phyloP scores from a whole-genome alignment of 768 basidiomycete genomes.

The Mycena amicta region DNA sequence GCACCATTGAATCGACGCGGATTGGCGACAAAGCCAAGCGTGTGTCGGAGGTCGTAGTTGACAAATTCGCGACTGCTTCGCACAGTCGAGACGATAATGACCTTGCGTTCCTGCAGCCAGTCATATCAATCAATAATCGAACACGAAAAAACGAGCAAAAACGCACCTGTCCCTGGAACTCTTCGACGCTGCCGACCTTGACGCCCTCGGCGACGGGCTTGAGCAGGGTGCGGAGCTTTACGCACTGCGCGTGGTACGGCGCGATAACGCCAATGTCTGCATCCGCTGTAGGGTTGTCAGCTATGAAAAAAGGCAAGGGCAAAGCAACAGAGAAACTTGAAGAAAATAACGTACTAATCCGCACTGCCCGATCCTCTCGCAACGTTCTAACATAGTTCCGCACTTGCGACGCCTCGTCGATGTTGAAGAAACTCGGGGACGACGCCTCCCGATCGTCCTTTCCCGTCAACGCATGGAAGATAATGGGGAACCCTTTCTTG shows the following conservation, averaged over 20 bases:
- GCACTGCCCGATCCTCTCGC: conserved; percentile 29
- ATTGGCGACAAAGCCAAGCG: conserved; percentile 61
- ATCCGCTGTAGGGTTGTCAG: conserved; percentile 36
- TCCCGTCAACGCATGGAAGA: conserved; percentile 63
- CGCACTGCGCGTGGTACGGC: conserved; percentile 64
- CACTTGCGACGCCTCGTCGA: conserved; percentile 58
- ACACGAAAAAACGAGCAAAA: neutral
- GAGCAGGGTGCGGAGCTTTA: conserved; percentile 47
- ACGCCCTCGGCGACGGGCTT: conserved; percentile 39
- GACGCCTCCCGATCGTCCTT: conserved; percentile 67
- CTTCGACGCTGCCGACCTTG: conserved; percentile 68
- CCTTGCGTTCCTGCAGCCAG: conserved; percentile 59
- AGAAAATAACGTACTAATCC: conserved; percentile 50
- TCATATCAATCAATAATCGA: neutral
- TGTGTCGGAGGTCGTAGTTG: conserved; percentile 55
- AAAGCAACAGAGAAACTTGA: no score
- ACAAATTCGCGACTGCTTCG: conserved; percentile 55
- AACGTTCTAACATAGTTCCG: conserved; percentile 48
- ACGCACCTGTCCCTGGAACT: conserved; percentile 67
- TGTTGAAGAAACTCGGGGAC: conserved; percentile 75
- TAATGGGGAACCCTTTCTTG: conserved; percentile 54
- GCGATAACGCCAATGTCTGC: conserved; percentile 62
- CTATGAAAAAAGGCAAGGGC: neutral
- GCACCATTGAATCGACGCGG: conserved; percentile 60
- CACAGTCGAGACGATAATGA: conserved; percentile 63